Evolutionary conservation across 2,329 filamentous ascomycete species (phyloP), one percentile per base, ranked within the genome.

Genomic region (Hypoxylon sp.): DNA sequence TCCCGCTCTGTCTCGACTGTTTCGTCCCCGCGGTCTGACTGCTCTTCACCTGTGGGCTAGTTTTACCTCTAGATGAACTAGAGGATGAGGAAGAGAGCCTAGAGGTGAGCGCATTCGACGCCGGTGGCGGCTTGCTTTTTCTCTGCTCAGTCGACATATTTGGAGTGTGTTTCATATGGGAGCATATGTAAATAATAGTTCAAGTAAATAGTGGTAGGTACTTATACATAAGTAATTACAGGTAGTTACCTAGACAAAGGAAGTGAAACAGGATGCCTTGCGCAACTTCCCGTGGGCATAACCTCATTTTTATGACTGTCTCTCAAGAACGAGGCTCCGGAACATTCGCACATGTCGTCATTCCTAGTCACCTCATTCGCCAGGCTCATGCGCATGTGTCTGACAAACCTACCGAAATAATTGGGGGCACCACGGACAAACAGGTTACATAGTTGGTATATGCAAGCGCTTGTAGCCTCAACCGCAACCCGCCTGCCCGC

Each of bases 101-200:
- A 37, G 47, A 14, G 24, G 13, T 11, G 8, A 29, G 54, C 9
- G 11, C 29, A 11, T 47, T 54, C 1, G 59, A 46, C 24, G 39
- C 39, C 22, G 46, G 35, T 17, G 35, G 31, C 31, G 57, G 42
- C 19, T 42, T 67, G 24, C 22, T 48, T 17, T 52, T 63, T 29
- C 19, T 19, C n/a, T 67, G 53, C 24, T 47, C 50, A 35, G 31
- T 52, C 4, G 44, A 13, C 60, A 67, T 70, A 14, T 37, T 62
- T 51, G 48, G 8, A 47, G 37, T 53, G 35, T 10, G 14, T 58
- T 24, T 37, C n/a, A n/a, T 55, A 2, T 33, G 26, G 26, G 10
- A 35, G 2, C 17, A 42, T 24, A 10, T 26, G 51, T 57, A 46
- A n/a, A 37, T 14, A 47, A 14, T 39, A 29, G 31, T n/a, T 39